Evolutionary conservation across 2,329 filamentous ascomycete species (phyloP).

Genomic region (Diaporthe ampelina): DNA sequence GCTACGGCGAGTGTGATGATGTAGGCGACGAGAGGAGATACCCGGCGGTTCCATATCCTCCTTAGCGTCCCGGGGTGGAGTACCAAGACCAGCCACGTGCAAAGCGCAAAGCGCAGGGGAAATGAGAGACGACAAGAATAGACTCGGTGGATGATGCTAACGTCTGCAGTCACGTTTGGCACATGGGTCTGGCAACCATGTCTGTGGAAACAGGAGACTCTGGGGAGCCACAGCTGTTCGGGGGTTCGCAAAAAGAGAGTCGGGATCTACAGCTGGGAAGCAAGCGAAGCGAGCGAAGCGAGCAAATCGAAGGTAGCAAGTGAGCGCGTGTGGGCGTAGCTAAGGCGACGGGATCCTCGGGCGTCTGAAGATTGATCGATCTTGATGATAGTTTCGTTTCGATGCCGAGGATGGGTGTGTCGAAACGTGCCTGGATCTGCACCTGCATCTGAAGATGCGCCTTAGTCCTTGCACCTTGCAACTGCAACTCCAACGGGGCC

Average conservation of each 20-base stretch:
- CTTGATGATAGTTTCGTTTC: constrained; percentile 30
- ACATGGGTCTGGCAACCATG: constrained; percentile 6
- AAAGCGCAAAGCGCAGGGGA: background rate
- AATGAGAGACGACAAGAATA: background rate
- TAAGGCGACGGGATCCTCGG: constrained; percentile 21
- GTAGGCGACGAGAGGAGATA: background rate
- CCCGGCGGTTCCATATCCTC: constrained; percentile 22
- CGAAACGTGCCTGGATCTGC: constrained; percentile 25
- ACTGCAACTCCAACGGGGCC: background rate
- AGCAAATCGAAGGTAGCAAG: background rate
- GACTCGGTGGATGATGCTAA: constrained; percentile 14
- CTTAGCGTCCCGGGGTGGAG: background rate
- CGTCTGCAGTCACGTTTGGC: constrained; percentile 11
- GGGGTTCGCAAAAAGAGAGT: background rate
- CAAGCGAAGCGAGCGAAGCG: no score
- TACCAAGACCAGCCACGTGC: background rate
- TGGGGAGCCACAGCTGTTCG: background rate
- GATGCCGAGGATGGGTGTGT: constrained; percentile 25
- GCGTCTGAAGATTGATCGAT: constrained; percentile 17
- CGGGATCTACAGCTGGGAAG: background rate
- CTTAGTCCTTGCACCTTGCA: background rate
- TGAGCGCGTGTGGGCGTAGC: background rate
- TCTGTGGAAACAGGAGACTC: constrained; percentile 21
- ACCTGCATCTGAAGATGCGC: constrained; percentile 13
- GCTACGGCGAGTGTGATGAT: constrained; percentile 7